phyloP scores from a whole-genome alignment of 164 flowering plant species.

The Umbellularia californica region DNA sequence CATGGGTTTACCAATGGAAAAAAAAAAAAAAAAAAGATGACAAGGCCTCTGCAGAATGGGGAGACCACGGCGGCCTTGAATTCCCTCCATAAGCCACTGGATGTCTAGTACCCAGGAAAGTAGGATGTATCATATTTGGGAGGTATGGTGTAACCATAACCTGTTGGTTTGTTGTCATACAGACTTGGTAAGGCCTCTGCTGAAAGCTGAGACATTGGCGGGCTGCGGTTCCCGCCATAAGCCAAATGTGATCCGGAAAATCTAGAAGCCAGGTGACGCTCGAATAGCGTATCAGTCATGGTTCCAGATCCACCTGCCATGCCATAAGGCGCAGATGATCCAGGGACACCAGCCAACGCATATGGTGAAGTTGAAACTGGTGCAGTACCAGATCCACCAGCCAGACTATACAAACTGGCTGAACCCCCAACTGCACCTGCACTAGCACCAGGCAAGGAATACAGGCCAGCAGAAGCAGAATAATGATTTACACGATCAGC shows the following conservation, averaged over 20 bases:
- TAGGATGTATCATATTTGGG: no score
- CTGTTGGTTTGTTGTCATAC: neutral
- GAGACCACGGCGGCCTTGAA: no score
- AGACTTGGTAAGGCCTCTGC: neutral
- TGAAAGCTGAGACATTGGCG: constrained; percentile 9
- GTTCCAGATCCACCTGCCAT: constrained; percentile 2
- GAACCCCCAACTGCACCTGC: neutral
- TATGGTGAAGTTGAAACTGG: neutral
- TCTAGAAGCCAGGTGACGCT: neutral
- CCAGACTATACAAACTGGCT: constrained; percentile 2
- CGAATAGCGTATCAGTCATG: neutral
- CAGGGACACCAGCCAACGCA: neutral
- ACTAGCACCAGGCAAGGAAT: neutral
- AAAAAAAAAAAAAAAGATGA: no score
- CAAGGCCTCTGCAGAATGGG: no score
- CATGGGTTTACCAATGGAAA: no score
- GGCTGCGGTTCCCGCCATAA: constrained; percentile 8
- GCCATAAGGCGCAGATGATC: constrained; percentile 8
- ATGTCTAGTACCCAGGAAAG: no score
- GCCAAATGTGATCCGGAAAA: constrained; percentile 1
- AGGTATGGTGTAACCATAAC: neutral
- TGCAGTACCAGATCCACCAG: neutral
- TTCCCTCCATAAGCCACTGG: no score
- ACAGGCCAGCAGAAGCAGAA: neutral
- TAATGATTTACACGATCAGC: neutral